A percentile compares a stretch with the other conserved stretches of the same genome.
Evolutionary conservation across 805 yeast species (phyloP).

Genomic region (Myxozyma kluyveri): DNA sequence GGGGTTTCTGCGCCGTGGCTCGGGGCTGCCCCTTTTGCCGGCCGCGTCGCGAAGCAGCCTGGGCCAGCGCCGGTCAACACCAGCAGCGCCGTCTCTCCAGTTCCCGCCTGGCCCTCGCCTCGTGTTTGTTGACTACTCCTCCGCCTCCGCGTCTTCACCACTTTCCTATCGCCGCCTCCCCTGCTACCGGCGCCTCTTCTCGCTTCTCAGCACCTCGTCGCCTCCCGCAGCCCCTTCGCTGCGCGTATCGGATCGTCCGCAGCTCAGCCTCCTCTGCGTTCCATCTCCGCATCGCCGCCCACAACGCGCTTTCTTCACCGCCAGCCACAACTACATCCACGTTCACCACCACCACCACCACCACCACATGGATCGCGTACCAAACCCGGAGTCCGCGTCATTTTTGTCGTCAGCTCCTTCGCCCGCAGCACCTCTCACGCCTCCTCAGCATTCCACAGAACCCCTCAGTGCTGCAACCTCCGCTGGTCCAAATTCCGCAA

Average conservation of each 20-base stretch:
- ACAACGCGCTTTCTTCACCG: not conserved
- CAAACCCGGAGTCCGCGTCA: too few relatives aligned
- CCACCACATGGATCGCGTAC: conserved; percentile 1
- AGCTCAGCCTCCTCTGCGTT: not conserved
- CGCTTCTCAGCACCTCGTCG: not conserved
- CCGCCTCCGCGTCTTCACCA: not conserved
- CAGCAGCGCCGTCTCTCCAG: not conserved
- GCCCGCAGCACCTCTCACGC: not conserved
- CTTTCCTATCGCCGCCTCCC: too few relatives aligned
- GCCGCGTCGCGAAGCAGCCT: not conserved
- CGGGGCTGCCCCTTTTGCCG: not conserved
- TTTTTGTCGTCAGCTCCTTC: not conserved
- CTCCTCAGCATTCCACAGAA: conserved; percentile 2
- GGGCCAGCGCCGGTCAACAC: not conserved
- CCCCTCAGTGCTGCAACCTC: conserved; percentile 5
- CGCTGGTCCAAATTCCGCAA: conserved; percentile 6
- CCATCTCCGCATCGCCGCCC: not conserved
- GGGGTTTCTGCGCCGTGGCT: too few relatives aligned
- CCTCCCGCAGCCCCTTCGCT: not conserved
- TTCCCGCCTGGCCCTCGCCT: not conserved
- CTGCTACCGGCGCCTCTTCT: too few relatives aligned
- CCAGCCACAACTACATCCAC: not conserved
- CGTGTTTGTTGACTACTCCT: not conserved
- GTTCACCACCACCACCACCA: conserved; percentile 1
- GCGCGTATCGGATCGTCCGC: not conserved